A percentile compares a stretch with the other conserved stretches of the same genome.
Evolutionary conservation across 208 protist species (phyloP).

Genomic region (Porcisia hertigi): DNA sequence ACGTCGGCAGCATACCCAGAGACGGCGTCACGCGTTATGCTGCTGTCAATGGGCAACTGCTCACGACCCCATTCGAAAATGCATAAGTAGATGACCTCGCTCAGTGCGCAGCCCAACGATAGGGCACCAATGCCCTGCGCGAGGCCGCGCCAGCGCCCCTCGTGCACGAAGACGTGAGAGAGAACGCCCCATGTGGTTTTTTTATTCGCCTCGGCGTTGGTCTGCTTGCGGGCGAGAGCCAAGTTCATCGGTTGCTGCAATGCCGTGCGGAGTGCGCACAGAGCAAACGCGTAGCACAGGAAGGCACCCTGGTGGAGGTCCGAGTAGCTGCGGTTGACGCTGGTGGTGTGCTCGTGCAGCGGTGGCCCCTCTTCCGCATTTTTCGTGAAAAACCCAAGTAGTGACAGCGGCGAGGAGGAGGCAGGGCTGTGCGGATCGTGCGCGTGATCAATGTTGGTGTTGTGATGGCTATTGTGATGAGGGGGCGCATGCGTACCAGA

Average conservation of each 20-base stretch:
- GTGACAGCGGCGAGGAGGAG: background rate
- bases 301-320: slow-evolving; percentile 63
- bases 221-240: slow-evolving; percentile 81
- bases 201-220: slow-evolving; percentile 31
- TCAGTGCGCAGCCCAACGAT: slow-evolving; percentile 68
- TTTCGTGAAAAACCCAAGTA: slow-evolving; percentile 24
- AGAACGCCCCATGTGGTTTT: slow-evolving; percentile 48
- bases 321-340: slow-evolving; percentile 75
- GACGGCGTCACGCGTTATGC: slow-evolving; percentile 48
- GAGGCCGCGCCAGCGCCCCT: slow-evolving; percentile 63
- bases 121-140: slow-evolving; percentile 61
- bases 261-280: slow-evolving; percentile 74
- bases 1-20: slow-evolving; percentile 71
- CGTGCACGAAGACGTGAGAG: slow-evolving; percentile 36
- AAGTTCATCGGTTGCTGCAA: slow-evolving; percentile 85
- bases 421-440: background rate
- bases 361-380: slow-evolving; percentile 24
- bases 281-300: slow-evolving; percentile 51
- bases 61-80: slow-evolving; percentile 80
- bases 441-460: background rate
- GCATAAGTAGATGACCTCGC: slow-evolving; percentile 80
- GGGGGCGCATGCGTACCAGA: background rate
- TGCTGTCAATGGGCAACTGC: slow-evolving; percentile 31
- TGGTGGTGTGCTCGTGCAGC: slow-evolving; percentile 70
- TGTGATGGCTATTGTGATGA: background rate